phyloP scores from a whole-genome alignment of 257 asterid genomes.

The Jasminum sambac region DNA sequence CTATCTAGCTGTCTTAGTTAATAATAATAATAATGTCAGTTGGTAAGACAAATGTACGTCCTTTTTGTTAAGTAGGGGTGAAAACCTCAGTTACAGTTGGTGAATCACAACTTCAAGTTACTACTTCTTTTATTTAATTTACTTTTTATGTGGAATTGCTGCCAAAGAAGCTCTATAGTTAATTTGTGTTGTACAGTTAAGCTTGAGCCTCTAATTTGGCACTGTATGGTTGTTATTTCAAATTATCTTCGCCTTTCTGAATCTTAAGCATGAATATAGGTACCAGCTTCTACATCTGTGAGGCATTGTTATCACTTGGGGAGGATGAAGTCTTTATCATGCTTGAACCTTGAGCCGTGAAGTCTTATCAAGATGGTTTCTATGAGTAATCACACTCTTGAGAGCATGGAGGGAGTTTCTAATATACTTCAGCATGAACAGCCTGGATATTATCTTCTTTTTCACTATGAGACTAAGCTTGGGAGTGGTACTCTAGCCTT shows the following conservation, averaged over 20 bases:
- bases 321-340: slow-evolving; percentile 13
- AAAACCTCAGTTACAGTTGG: no score
- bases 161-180: background rate
- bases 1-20: background rate
- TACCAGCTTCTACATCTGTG: slow-evolving; percentile 11
- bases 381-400: slow-evolving; percentile 27
- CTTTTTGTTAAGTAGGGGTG: no score
- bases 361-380: slow-evolving; percentile 37
- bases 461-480: slow-evolving; percentile 51
- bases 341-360: slow-evolving; percentile 41
- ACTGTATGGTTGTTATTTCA: slow-evolving; percentile 3
- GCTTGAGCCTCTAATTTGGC: slow-evolving; percentile 3
- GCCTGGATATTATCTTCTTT: slow-evolving; percentile 53
- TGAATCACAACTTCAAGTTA: background rate
- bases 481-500: slow-evolving; percentile 52
- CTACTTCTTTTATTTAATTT: slow-evolving; percentile 1
- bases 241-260: slow-evolving; percentile 11
- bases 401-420: slow-evolving; percentile 29
- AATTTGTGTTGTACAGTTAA: slow-evolving; percentile 11
- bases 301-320: slow-evolving; percentile 16
- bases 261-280: slow-evolving; percentile 8
- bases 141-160: background rate
- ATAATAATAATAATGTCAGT: background rate
- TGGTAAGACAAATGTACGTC: no score
- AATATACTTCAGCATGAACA: slow-evolving; percentile 35